Base-by-base conservation (phyloP, 306 rosid species). In the Cucurbita pepo region DNA sequence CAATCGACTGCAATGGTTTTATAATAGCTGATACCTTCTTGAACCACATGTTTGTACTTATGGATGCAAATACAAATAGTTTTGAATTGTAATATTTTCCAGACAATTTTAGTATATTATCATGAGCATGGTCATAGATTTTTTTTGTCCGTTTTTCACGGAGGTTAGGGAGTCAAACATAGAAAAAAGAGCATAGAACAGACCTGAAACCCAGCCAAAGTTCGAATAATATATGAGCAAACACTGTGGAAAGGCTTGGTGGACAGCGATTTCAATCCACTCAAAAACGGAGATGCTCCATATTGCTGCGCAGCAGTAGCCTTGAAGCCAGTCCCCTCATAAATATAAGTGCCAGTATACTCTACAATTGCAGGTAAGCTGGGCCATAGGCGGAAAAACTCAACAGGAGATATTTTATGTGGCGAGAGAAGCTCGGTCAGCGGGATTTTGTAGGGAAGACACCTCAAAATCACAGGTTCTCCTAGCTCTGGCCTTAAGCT, bases 281-380 rank as follows among this genome's bases (percentile, higher is more conserved):
- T 91, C 73, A 94, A 77, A 86, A 94, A 94, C 57, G 99, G 96
- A 60, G 99, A 94, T 54, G 95, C 90, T 15, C 97, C 99, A 69
- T 94, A 88, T 82, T 91, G 99, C 84, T 87, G 99, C 19, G 99
- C 99, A 62, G 99, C 99, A 14, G 97, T 91, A 78, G 99, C 99
- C 84, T 83, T 84, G 83, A 94, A 89, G 75, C 99, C 99, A 84
- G 97, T 94, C 74, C 99, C 99, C 88, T 94, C 99, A 2, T 94
- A 94, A 45, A 86, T 94, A 79, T 94, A 94, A n/a, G 95, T 91
- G 67, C 99, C 97, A 61, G 97, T 89, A 82, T 85, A 89, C 84
- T 91, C 99, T 21, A 94, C 76, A 65, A 91, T 77, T 60, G 99
- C 96, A 7, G 99, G 99, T 81, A 94, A 84, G 86, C 99, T 89